Base-by-base conservation (phyloP, 2,329 filamentous ascomycete species). In the Fusarium robinianum region DNA sequence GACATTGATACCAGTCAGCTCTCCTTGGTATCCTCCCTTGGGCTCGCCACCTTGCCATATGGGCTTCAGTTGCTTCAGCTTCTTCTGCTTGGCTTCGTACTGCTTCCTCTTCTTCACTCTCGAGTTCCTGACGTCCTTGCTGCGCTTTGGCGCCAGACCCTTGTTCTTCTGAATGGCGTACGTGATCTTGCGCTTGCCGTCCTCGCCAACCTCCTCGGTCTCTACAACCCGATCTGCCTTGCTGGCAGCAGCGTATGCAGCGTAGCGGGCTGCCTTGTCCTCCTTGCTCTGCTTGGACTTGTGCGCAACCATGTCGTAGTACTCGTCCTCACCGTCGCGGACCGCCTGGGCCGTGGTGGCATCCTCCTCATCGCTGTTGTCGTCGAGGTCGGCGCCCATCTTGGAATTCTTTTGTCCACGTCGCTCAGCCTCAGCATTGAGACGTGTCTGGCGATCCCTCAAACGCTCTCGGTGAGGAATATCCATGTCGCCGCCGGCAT, bases 81-180 rank as follows among this genome's bases (percentile, higher is more conserved):
- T 96, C 88, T 96, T 97, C 81, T 92, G 87, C 80, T 95, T 96
- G 69, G 90, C 87, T 66, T 95, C 90, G 68, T 83, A 99, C 82
- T 90, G 90, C 83, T 90, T 90, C 71, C 90, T 84, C 86, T 96
- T 97, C 86, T 97, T 99, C 55, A 97, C 92, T 67, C 94, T 79
- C 23, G 94, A 91, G 73, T 99, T 99, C 53, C 92, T 79, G 46
- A 90, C 87, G 60, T 95, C 91, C 83, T 99, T 97, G 79, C 87
- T 95, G 53, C 92, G 79, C 70, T 87, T 86, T 32, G 91, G 90
- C 46, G 89, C 85, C 52, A 99, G 74, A 21, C 94, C 94, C 79
- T 96, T 96, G 73, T 99, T 99, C 82, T 97, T 96, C 73, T 91
- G 83, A 64, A 99, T 99, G 58, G 85, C 81, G 71, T 96, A 97